These are phyloP conservation scores for Penicillium ochrochloron DNA, from an alignment of 495 filamentous ascomycete species.

Conservation along the genomic window DNA sequence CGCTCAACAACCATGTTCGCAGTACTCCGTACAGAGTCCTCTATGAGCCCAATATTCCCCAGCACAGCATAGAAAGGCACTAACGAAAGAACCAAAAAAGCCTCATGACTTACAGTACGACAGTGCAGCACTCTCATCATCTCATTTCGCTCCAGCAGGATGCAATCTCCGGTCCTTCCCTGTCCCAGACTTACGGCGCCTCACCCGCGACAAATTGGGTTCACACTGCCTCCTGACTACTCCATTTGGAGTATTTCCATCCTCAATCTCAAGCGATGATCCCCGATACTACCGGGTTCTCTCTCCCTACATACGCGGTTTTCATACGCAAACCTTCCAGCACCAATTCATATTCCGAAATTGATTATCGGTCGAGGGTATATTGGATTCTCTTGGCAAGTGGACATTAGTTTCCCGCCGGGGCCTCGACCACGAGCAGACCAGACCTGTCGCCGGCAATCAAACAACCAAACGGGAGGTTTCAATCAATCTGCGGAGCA, in stretches of 20 bases:
- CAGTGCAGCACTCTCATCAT: not conserved
- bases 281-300: not conserved
- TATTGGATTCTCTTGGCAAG: slow-evolving; percentile 27
- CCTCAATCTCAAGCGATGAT: not conserved
- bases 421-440: slow-evolving; percentile 29
- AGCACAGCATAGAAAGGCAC: slow-evolving; percentile 8
- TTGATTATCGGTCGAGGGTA: slow-evolving; percentile 21
- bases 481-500: slow-evolving; percentile 26
- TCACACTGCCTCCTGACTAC: not conserved
- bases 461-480: not conserved
- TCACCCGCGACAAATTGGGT: slow-evolving; percentile 13
- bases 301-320: not conserved
- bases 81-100: not conserved
- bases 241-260: not conserved
- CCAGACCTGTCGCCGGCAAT: slow-evolving; percentile 5
- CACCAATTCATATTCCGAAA: not conserved
- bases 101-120: not conserved
- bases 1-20: not conserved
- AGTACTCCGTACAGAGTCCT: not conserved
- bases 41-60: not conserved
- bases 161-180: slow-evolving; percentile 18
- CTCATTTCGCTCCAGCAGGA: slow-evolving; percentile 5
- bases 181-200: not conserved
- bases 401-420: slow-evolving; percentile 16
- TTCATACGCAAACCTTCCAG: not conserved